Conservation (phyloP, 2,329 filamentous ascomycete genomes). For the Massarina eburnea region DNA sequence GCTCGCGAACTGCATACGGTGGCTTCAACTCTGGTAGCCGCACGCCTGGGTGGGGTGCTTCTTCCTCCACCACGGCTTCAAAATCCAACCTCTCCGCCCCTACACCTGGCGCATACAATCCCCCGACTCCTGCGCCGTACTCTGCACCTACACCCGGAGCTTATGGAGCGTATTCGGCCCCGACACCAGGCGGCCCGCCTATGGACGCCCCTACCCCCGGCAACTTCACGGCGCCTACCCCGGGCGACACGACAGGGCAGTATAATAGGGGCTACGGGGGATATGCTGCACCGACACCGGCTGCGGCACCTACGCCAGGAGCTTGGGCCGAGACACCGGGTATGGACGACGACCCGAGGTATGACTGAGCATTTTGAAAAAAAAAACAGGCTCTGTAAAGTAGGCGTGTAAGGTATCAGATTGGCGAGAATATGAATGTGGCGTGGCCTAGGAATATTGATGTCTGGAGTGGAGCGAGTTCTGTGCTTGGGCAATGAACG, state of each 20-base stretch:
- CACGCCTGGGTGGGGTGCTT: slow-evolving; percentile 58
- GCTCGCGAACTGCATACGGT: slow-evolving; percentile 52
- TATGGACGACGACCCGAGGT: slow-evolving; percentile 21
- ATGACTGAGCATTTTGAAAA: slow-evolving; percentile 17
- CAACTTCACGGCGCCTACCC: slow-evolving; percentile 44
- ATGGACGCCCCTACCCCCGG: slow-evolving; percentile 45
- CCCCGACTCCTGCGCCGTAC: slow-evolving; percentile 41
- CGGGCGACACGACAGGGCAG: slow-evolving; percentile 29
- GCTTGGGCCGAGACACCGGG: slow-evolving; percentile 56
- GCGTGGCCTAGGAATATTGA: background rate
- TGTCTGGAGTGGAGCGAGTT: background rate
- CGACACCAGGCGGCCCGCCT: slow-evolving; percentile 39
- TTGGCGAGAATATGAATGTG: no score
- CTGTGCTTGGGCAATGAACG: no score
- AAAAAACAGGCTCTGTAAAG: background rate
- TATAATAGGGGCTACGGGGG: slow-evolving; percentile 22
- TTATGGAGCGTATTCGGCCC: slow-evolving; percentile 40
- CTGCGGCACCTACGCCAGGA: slow-evolving; percentile 62
- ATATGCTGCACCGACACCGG: slow-evolving; percentile 41
- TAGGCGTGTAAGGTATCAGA: background rate
- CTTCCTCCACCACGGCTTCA: slow-evolving; percentile 35
- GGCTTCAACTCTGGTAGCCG: slow-evolving; percentile 55
- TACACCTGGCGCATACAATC: slow-evolving; percentile 37
- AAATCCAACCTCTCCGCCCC: slow-evolving; percentile 35
- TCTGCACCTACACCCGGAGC: slow-evolving; percentile 38